Conservation (phyloP, 2,329 filamentous ascomycete species). For the Aspergillus tubingensis region DNA sequence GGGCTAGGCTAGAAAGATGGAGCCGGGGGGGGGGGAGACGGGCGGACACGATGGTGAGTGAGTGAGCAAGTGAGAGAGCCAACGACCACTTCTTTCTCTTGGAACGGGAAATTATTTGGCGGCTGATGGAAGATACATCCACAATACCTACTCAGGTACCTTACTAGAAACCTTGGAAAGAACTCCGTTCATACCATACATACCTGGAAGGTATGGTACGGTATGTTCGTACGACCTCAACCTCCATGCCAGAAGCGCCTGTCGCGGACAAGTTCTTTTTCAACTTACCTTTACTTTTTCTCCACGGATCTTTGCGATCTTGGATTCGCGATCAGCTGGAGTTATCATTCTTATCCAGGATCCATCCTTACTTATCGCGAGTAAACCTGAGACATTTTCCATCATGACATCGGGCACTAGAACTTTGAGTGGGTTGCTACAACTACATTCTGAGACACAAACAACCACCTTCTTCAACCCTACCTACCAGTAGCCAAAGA, state of each 20-base stretch:
- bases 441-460: not conserved
- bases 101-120: not conserved
- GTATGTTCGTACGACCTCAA: not conserved
- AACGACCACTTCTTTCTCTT: not conserved
- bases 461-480: not conserved
- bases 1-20: not conserved
- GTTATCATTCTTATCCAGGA: not conserved
- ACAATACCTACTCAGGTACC: not conserved
- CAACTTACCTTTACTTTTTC: not conserved
- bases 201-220: not conserved
- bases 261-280: not conserved
- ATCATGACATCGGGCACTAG: not conserved
- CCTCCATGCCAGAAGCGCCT: not conserved
- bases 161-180: no score
- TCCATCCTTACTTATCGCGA: not conserved
- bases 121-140: not conserved
- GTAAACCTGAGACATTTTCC: not conserved
- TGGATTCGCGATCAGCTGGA: not conserved
- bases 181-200: not conserved
- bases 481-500: not conserved
- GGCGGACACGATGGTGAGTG: not conserved
- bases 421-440: not conserved
- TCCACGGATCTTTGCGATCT: not conserved
- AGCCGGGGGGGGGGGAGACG: not conserved
- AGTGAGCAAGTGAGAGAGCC: not conserved